phyloP scores from a whole-genome alignment of 306 rosid species.

The Cicer cuneatum region DNA sequence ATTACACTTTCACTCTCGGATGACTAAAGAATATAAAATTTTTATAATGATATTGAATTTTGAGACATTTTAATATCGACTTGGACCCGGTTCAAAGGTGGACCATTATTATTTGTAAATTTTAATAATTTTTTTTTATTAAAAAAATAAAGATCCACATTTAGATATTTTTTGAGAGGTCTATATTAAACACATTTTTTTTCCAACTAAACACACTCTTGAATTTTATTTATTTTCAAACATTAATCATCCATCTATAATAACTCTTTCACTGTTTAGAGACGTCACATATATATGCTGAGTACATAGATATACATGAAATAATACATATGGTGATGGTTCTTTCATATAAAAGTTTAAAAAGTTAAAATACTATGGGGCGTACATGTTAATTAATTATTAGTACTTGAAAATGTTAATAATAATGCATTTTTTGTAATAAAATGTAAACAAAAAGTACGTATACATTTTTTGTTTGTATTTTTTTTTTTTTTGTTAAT shows the following conservation, averaged over 20 bases:
- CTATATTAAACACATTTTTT: no score
- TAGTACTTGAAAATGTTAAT: background rate
- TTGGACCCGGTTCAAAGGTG: no score
- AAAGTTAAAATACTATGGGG: background rate
- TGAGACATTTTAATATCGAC: no score
- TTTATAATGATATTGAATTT: background rate
- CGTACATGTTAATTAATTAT: background rate
- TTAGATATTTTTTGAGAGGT: no score
- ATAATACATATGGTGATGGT: background rate
- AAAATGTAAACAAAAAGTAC: no score
- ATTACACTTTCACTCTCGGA: background rate
- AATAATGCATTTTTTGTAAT: background rate
- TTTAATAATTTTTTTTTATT: no score
- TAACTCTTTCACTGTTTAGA: constrained; percentile 23
- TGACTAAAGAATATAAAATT: background rate
- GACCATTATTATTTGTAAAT: no score
- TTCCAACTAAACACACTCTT: no score
- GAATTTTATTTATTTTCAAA: constrained; percentile 1
- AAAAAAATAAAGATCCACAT: no score
- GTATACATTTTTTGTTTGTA: no score
- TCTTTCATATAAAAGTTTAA: background rate
- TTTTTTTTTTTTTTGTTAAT: background rate
- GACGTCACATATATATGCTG: background rate
- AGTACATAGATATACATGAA: no score
- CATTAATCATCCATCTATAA: constrained; percentile 12